Conservation (phyloP, 306 rosid genomes). For the Sphenostylis stenocarpa region DNA sequence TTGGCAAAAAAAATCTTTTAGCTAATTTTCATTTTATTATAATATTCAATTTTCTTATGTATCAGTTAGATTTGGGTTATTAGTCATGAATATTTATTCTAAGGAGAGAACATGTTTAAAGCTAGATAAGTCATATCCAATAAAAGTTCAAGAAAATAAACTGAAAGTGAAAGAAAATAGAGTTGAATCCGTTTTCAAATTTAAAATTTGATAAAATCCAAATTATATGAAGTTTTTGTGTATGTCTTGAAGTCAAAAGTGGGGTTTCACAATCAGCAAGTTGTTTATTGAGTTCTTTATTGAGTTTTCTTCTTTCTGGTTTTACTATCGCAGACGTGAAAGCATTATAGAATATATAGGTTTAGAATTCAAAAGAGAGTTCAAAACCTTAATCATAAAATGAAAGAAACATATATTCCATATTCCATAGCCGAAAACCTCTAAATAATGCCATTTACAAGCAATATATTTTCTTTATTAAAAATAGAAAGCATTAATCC, state of each 20-base stretch:
- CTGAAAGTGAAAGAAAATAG: neutral
- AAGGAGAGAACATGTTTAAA: neutral
- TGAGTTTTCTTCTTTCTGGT: neutral
- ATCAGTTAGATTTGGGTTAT: neutral
- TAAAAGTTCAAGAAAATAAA: neutral
- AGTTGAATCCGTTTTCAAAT: neutral
- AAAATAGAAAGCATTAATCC: neutral
- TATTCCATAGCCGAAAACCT: neutral
- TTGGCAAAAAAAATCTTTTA: neutral
- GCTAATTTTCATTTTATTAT: neutral
- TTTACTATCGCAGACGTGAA: neutral
- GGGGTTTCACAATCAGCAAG: neutral
- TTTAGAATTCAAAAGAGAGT: neutral
- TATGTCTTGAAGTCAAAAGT: neutral
- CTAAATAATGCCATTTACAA: neutral
- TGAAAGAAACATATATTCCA: neutral
- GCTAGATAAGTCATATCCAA: neutral
- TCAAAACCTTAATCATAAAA: constrained; percentile 6
- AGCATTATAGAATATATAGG: neutral
- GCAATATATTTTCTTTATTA: neutral
- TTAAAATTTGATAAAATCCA: neutral
- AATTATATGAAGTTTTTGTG: neutral
- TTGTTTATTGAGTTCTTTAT: neutral
- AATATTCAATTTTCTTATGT: neutral
- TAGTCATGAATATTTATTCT: neutral